Evolutionary conservation across 164 flowering plant species (phyloP).

Genomic region (Berberis vulgaris): DNA sequence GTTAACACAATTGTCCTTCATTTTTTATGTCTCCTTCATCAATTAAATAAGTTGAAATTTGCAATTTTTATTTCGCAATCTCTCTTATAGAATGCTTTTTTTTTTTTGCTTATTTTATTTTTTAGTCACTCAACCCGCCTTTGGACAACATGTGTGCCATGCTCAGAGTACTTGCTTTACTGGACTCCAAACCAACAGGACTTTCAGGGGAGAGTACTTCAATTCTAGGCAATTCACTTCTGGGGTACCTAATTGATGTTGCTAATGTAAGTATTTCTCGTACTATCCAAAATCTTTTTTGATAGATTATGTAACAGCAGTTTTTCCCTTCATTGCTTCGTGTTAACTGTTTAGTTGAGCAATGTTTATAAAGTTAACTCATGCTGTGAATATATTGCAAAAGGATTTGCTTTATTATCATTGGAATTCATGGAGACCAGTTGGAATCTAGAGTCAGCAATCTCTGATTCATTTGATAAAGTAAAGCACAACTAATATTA

Average conservation of each 20-base stretch:
- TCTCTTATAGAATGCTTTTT: too few species aligned
- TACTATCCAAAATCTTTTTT: background rate
- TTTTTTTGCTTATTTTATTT: background rate
- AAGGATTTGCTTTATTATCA: too few species aligned
- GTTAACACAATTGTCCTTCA: conserved; percentile 9
- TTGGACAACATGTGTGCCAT: conserved; percentile 61
- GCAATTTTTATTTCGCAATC: too few species aligned
- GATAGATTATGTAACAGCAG: too few species aligned
- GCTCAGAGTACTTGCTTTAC: conserved; percentile 39
- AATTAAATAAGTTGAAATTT: background rate
- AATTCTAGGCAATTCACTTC: conserved; percentile 36
- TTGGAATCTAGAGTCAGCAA: too few species aligned
- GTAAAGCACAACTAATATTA: too few species aligned
- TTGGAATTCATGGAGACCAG: too few species aligned
- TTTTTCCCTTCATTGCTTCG: too few species aligned
- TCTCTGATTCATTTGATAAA: too few species aligned
- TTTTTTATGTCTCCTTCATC: background rate
- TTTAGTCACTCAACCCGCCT: conserved; percentile 40
- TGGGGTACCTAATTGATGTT: conserved; percentile 46
- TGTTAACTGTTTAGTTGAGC: too few species aligned
- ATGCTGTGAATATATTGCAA: too few species aligned
- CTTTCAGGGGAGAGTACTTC: conserved; percentile 43
- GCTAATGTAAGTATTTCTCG: conserved; percentile 34
- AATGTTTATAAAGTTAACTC: too few species aligned
- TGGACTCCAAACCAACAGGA: conserved; percentile 46